phyloP scores from a whole-genome alignment of 2,329 filamentous ascomycete genomes.

The Cryphonectria carpinicola region DNA sequence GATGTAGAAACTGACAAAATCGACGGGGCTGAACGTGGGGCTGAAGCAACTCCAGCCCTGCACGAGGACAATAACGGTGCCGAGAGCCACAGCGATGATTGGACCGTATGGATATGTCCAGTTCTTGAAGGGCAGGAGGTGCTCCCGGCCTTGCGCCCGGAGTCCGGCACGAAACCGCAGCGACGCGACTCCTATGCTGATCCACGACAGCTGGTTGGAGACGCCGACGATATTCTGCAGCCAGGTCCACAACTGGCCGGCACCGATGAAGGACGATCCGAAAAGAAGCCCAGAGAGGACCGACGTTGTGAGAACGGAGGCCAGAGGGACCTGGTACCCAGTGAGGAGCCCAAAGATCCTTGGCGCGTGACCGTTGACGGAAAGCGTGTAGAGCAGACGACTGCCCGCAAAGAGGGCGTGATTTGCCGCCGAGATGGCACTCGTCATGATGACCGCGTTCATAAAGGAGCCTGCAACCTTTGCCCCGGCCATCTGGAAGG shows the following conservation, averaged over 20 bases:
- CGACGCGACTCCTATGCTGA: slow-evolving; percentile 65
- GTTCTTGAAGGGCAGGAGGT: slow-evolving; percentile 66
- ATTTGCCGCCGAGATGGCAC: slow-evolving; percentile 61
- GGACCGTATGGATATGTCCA: slow-evolving; percentile 69
- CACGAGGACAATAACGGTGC: slow-evolving; percentile 62
- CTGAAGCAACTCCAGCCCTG: slow-evolving; percentile 69
- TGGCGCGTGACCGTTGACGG: slow-evolving; percentile 60
- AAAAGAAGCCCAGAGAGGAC: slow-evolving; percentile 63
- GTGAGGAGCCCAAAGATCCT: slow-evolving; percentile 54
- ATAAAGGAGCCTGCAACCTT: slow-evolving; percentile 60
- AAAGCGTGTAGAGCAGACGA: slow-evolving; percentile 60
- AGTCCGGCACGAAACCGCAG: slow-evolving; percentile 67
- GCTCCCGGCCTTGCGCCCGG: slow-evolving; percentile 60
- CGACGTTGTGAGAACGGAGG: slow-evolving; percentile 58
- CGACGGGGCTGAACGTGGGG: slow-evolving; percentile 58
- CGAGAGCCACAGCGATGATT: slow-evolving; percentile 58
- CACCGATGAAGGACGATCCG: slow-evolving; percentile 67
- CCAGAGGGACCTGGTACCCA: slow-evolving; percentile 55
- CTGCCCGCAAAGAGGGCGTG: slow-evolving; percentile 62
- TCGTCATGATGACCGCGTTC: slow-evolving; percentile 64
- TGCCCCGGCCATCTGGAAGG: slow-evolving; percentile 62
- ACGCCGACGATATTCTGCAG: slow-evolving; percentile 70
- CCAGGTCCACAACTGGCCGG: slow-evolving; percentile 68
- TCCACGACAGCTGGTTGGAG: slow-evolving; percentile 69
- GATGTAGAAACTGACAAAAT: slow-evolving; percentile 68